Conservation (phyloP, 75 land plant species). For the Larix kaempferi region DNA sequence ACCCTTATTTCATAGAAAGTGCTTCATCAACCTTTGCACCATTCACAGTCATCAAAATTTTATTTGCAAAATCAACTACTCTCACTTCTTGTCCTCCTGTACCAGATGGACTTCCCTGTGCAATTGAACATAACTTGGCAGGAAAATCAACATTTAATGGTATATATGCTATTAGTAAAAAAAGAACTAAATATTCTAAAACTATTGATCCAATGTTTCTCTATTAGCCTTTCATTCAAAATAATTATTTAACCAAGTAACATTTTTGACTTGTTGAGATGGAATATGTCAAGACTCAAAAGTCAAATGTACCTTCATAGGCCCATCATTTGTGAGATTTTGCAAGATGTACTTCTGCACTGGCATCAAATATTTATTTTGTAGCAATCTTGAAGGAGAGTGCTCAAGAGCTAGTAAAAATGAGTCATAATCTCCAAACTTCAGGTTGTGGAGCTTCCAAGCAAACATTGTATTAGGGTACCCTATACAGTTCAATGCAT, state of each 20-base stretch:
- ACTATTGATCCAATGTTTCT: neutral
- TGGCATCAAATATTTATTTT: constrained; percentile 34
- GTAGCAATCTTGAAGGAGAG: constrained; percentile 44
- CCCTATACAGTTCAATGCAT: constrained; percentile 33
- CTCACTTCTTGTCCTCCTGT: neutral
- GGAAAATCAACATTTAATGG: constrained; percentile 15
- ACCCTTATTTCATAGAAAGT: constrained; percentile 13
- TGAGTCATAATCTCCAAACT: constrained; percentile 80
- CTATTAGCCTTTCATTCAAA: neutral
- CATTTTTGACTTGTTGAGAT: too few relatives aligned
- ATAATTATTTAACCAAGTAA: neutral
- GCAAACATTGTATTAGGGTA: too few relatives aligned
- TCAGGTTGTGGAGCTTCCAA: constrained; percentile 14
- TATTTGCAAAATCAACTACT: constrained; percentile 6
- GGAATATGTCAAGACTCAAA: too few relatives aligned
- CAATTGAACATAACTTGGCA: constrained; percentile 4
- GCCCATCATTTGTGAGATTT: constrained; percentile 30
- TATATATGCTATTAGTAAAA: constrained; percentile 18
- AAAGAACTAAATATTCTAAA: neutral
- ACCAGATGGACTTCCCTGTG: constrained; percentile 1
- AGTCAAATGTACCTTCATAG: constrained; percentile 42
- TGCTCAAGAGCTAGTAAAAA: constrained; percentile 66
- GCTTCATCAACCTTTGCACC: constrained; percentile 8
- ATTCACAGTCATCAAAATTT: neutral
- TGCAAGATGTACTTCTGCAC: constrained; percentile 13